phyloP scores from a whole-genome alignment of 768 basidiomycete genomes.

The Coprinellus aureogranulatus region DNA sequence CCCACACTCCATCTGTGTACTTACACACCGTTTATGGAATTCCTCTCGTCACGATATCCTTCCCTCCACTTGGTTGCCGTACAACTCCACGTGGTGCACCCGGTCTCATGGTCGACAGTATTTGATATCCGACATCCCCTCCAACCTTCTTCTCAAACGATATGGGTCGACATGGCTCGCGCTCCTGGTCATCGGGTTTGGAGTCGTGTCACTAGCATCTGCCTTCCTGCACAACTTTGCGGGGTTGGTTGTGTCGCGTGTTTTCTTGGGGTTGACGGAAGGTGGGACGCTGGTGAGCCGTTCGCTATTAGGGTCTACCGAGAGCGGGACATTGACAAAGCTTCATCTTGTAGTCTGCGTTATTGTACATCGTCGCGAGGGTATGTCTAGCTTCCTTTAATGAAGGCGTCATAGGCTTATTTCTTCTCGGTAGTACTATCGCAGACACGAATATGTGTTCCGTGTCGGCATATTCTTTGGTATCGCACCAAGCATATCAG shows the following conservation, averaged over 20 bases:
- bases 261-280: conserved; percentile 42
- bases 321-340: too few relatives aligned
- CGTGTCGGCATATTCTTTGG: conserved; percentile 35
- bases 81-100: too few relatives aligned
- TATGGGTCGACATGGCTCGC: conserved; percentile 42
- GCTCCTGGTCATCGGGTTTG: conserved; percentile 37
- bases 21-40: too few relatives aligned
- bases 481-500: conserved; percentile 29
- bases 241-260: conserved; percentile 33
- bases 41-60: too few relatives aligned
- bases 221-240: conserved; percentile 37
- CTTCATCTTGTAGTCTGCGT: conserved; percentile 27
- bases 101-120: conserved; percentile 23
- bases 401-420: too few relatives aligned
- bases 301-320: background rate
- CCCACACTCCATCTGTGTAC: too few relatives aligned
- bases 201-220: conserved; percentile 34
- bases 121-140: conserved; percentile 37
- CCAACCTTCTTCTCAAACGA: conserved; percentile 41
- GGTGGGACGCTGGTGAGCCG: conserved; percentile 39
- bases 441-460: conserved; percentile 32
- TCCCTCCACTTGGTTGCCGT: too few relatives aligned
- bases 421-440: conserved; percentile 29
- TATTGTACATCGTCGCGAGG: conserved; percentile 37
- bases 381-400: too few relatives aligned